Evolutionary conservation across 495 filamentous ascomycete genomes (phyloP), one percentile per base, ranked within the genome.

Genomic region (Baudoinia panamericana): DNA sequence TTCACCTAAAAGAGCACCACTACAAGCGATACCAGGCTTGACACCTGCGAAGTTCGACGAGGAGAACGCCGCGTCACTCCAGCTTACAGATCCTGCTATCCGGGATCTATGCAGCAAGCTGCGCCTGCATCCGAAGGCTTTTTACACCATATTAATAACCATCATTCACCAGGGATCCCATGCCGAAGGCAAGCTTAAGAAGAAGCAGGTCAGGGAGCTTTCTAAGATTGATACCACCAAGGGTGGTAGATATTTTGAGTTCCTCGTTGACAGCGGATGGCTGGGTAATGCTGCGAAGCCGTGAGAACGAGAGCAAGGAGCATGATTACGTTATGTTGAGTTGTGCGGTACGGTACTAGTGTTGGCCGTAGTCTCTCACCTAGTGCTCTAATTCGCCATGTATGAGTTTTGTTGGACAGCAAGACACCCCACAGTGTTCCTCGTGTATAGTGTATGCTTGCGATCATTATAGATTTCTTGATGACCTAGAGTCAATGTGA

Each of bases 261-360:
- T 96, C 58, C 87, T 93, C 64, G 81, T 90, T 22, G 78, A 85
- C 54, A 78, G 75, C 30, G 90, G 90, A 7, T 96, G 90, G 90
- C 82, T 95, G 41, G 76, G 71, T 22, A 92, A 87, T 64, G 69
- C 60, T 11, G 45, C 45, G 4, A 41, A 36, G 38, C 31, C 8
- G 27, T 39, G 17, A 29, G 19, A 8, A 15, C 7, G 7, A 7
- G 25, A 7, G 7, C n/a, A n/a, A 7, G n/a, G 7, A 27, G 25
- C 25, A 7, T 27, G 25, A 27, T 27, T 7, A 7, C 7, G 25
- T 27, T 7, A 27, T 27, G n/a, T 7, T 27, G n/a, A 27, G n/a
- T 27, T 7, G 7, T 27, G 7, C n/a, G 7, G 25, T 27, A n/a
- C 25, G 25, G 7, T 27, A n/a, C 25, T 7, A 27, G 25, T n/a